phyloP scores from a whole-genome alignment of 1,284 basidiomycete species.

The Anthracocystis panici-leucophaei region DNA sequence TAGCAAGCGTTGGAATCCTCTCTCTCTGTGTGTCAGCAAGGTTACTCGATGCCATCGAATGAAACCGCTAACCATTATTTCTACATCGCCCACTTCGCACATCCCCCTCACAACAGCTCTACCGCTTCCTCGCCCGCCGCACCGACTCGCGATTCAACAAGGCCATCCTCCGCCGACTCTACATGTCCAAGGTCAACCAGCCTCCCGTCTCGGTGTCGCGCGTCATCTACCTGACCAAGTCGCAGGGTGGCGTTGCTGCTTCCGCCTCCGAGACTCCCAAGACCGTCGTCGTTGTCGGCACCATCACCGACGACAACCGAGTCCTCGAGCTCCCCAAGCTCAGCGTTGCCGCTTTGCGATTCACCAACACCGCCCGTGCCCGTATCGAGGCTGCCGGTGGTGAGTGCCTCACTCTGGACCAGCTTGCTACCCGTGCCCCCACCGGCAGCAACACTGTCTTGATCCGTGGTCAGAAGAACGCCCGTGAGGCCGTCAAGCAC shows the following conservation, averaged over 20 bases:
- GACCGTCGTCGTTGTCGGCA: conserved; percentile 89
- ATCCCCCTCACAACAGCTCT: conserved; percentile 77
- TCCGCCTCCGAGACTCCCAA: conserved; percentile 73
- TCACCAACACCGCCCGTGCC: conserved; percentile 91
- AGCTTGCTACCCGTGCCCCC: conserved; percentile 91
- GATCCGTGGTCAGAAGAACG: conserved; percentile 89
- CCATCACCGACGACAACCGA: conserved; percentile 96
- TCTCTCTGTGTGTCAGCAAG: conserved; percentile 1
- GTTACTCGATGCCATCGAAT: neutral
- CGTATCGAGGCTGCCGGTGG: conserved; percentile 96
- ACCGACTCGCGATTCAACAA: conserved; percentile 98
- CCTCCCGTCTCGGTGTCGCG: conserved; percentile 82
- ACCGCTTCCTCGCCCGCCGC: conserved; percentile 97
- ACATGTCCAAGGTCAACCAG: conserved; percentile 97
- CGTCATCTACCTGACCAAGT: conserved; percentile 67
- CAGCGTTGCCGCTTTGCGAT: conserved; percentile 91
- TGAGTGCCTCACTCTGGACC: conserved; percentile 94
- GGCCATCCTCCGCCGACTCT: conserved; percentile 94
- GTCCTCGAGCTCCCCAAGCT: conserved; percentile 88
- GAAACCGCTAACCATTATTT: conserved; percentile 9
- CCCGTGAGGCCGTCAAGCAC: conserved; percentile 94
- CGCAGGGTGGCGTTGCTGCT: conserved; percentile 65
- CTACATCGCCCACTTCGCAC: too few relatives aligned
- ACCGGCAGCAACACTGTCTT: conserved; percentile 96
- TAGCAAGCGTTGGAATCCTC: conserved; percentile 1